A percentile compares a stretch with the other conserved stretches of the same genome.
Conservation (phyloP, 2,329 filamentous ascomycete genomes). For the Ophiostoma sp. region DNA sequence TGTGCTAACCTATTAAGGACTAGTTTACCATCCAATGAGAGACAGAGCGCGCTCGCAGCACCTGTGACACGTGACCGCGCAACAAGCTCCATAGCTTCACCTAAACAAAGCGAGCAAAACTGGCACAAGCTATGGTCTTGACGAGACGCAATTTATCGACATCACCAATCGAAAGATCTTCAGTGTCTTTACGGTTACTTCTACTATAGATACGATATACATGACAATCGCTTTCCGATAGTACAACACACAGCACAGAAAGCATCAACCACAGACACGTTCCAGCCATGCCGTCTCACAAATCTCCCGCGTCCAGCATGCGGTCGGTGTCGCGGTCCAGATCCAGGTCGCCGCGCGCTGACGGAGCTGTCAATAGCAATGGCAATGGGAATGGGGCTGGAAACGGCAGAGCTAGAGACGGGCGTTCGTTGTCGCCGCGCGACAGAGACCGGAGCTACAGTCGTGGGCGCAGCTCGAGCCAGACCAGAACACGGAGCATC, state of each 20-base stretch:
- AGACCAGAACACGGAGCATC: neutral
- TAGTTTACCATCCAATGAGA: neutral
- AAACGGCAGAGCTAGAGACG: neutral
- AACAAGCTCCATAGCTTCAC: constrained; percentile 15
- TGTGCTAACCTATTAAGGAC: neutral
- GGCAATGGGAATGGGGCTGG: neutral
- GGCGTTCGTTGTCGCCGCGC: constrained; percentile 3
- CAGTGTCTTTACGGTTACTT: neutral
- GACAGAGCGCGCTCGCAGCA: neutral
- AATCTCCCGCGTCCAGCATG: constrained; percentile 17
- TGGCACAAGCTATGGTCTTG: neutral
- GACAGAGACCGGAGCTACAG: constrained; percentile 24
- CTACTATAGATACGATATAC: neutral
- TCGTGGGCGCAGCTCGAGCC: constrained; percentile 28
- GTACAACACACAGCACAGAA: neutral
- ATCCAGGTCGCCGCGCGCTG: constrained; percentile 10
- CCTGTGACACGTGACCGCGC: constrained; percentile 16
- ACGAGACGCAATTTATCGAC: neutral
- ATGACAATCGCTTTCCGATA: too few species aligned
- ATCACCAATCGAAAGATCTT: neutral
- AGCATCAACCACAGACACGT: neutral
- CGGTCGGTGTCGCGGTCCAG: constrained; percentile 19
- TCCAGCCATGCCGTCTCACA: constrained; percentile 17
- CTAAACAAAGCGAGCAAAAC: constrained; percentile 5
- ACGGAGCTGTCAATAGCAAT: neutral